phyloP scores from a whole-genome alignment of 192 early-diverging fungal species.

The Coemansia sp. region DNA sequence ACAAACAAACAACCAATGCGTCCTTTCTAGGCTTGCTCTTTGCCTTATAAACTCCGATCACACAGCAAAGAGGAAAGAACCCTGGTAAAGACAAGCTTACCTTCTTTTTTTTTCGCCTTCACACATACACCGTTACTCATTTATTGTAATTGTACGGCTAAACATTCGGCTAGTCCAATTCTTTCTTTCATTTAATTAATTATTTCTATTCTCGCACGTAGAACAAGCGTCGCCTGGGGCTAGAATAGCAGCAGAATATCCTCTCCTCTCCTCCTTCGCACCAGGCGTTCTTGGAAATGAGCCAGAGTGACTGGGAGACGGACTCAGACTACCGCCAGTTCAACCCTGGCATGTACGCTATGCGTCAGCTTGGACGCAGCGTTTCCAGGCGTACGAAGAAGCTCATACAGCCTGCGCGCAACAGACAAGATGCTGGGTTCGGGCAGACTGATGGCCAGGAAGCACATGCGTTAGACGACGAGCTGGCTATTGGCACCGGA shows the following conservation, averaged over 20 bases:
- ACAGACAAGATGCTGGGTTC: neutral
- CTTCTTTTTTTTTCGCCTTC: neutral
- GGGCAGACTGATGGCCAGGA: neutral
- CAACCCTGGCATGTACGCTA: constrained; percentile 43
- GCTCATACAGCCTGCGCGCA: constrained; percentile 24
- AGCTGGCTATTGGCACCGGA: neutral
- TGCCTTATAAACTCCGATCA: neutral
- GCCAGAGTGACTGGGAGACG: constrained; percentile 38
- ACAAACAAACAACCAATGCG: neutral
- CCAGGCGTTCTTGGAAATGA: constrained; percentile 16
- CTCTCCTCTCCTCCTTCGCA: neutral
- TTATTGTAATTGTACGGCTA: neutral
- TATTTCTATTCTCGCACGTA: neutral
- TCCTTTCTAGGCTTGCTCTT: neutral
- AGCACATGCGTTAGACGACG: neutral
- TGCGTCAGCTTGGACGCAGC: constrained; percentile 50
- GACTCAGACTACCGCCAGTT: constrained; percentile 49
- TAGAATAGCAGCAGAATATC: neutral
- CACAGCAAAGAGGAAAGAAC: neutral
- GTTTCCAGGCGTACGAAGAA: constrained; percentile 34
- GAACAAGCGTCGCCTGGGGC: neutral
- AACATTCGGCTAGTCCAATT: neutral
- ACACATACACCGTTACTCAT: neutral
- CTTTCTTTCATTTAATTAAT: no score
- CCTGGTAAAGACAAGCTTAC: neutral